Percentiles rank a stretch among this genome's conserved stretches.
Conservation (phyloP, 371 early-diverging fungal genomes). For the Saksenaea oblongispora region DNA sequence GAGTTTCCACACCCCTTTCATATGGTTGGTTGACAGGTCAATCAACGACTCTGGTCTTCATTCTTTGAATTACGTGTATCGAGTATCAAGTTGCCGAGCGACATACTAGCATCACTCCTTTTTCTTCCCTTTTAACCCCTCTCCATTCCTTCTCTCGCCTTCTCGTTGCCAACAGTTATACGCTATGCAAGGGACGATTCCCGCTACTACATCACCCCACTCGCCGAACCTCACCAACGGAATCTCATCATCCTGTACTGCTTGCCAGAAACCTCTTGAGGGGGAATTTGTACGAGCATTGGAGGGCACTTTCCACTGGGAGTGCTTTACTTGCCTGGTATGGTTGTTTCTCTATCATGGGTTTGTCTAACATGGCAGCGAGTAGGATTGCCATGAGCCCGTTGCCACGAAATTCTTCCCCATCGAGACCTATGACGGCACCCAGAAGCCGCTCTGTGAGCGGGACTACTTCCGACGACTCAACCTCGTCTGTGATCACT, state of each 20-base stretch:
- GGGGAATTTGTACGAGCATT: constrained; percentile 87
- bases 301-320: constrained; percentile 80
- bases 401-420: constrained; percentile 91
- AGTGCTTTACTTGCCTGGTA: constrained; percentile 91
- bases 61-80: background rate
- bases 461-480: constrained; percentile 86
- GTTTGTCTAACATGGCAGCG: background rate
- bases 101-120: background rate
- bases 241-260: background rate
- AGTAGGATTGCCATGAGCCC: constrained; percentile 80
- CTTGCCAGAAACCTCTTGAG: constrained; percentile 22
- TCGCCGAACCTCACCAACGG: background rate
- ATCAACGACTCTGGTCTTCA: background rate
- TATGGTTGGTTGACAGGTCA: constrained; percentile 1
- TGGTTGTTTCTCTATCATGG: constrained; percentile 6
- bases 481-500: constrained; percentile 86
- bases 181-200: constrained; percentile 1
- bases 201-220: background rate
- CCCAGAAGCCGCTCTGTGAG: constrained; percentile 74
- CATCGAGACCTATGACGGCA: constrained; percentile 59
- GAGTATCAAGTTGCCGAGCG: background rate
- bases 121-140: background rate
- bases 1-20: background rate
- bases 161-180: background rate
- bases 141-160: constrained; percentile 1